These are phyloP conservation scores for Phaeotremella skinneri DNA, from an alignment of 768 basidiomycete species.

Conservation along the genomic window DNA sequence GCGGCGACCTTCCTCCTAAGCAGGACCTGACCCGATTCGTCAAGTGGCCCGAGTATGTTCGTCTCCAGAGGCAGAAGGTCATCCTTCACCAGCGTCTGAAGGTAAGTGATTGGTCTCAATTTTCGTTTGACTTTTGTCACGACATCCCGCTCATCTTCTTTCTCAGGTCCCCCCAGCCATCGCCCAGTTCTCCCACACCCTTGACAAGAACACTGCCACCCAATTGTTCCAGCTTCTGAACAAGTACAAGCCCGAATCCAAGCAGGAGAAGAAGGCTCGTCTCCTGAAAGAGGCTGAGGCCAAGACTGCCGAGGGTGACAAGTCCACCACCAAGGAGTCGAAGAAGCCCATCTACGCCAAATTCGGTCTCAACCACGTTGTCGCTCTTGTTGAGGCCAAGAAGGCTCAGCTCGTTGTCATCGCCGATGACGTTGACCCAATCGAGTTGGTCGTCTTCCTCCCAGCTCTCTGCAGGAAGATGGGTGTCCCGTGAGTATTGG, in stretches of 20 bases:
- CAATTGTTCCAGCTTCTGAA: conserved; percentile 97
- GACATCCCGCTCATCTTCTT: background rate
- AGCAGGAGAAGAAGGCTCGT: conserved; percentile 96
- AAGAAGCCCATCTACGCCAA: conserved; percentile 97
- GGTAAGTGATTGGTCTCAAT: conserved; percentile 44
- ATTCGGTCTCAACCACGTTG: conserved; percentile 94
- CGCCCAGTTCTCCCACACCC: conserved; percentile 87
- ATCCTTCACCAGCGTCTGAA: conserved; percentile 96
- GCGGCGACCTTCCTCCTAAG: conserved; percentile 87
- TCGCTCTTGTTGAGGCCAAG: conserved; percentile 91
- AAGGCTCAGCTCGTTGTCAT: conserved; percentile 95
- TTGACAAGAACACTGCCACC: conserved; percentile 99
- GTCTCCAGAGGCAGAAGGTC: conserved; percentile 96
- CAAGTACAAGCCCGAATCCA: conserved; percentile 68
- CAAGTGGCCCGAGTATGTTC: conserved; percentile 99
- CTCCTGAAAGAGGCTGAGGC: conserved; percentile 66
- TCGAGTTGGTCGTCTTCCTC: conserved; percentile 97
- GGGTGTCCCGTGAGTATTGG: conserved; percentile 68
- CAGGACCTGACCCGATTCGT: conserved; percentile 94
- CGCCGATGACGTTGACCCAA: conserved; percentile 90
- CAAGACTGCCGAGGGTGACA: conserved; percentile 72
- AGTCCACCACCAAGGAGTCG: conserved; percentile 64
- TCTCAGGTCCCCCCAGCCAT: conserved; percentile 83
- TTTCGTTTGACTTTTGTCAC: background rate
- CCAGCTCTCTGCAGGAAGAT: conserved; percentile 99